Evolutionary conservation across 192 early-diverging fungal species (phyloP).

Genomic region (Coemansia sp.): DNA sequence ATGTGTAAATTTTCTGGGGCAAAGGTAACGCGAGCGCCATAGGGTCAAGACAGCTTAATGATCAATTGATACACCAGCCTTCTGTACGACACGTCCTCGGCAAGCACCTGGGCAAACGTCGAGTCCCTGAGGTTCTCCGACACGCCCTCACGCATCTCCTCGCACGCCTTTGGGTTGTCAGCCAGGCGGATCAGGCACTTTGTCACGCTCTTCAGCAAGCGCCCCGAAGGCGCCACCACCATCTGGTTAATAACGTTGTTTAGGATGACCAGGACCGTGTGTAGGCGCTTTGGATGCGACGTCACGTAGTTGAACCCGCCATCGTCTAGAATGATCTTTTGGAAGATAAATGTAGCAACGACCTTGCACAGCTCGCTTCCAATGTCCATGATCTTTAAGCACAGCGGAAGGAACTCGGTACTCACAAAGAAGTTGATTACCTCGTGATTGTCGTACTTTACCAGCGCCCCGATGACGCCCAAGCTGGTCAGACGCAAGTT

Average conservation of each 20-base stretch:
- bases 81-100: conserved; percentile 90
- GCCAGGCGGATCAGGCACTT: conserved; percentile 89
- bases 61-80: conserved; percentile 70
- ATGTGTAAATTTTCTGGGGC: neutral
- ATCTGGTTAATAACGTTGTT: conserved; percentile 92
- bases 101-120: conserved; percentile 79
- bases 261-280: conserved; percentile 91
- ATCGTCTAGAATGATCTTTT: conserved; percentile 94
- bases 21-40: neutral
- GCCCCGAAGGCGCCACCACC: conserved; percentile 76
- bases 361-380: conserved; percentile 96
- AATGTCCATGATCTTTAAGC: conserved; percentile 98
- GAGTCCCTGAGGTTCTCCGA: conserved; percentile 86
- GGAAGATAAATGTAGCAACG: conserved; percentile 99
- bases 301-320: conserved; percentile 69
- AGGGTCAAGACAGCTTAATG: conserved; percentile 32
- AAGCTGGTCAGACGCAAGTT: conserved; percentile 91
- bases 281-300: conserved; percentile 69
- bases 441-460: conserved; percentile 97
- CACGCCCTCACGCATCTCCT: conserved; percentile 86
- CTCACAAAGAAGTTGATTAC: conserved; percentile 93
- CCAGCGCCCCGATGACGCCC: conserved; percentile 94
- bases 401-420: conserved; percentile 97
- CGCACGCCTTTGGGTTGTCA: conserved; percentile 88
- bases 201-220: conserved; percentile 91